Conservation (phyloP, 768 basidiomycete species). For the Cyclocybe aegerita region DNA sequence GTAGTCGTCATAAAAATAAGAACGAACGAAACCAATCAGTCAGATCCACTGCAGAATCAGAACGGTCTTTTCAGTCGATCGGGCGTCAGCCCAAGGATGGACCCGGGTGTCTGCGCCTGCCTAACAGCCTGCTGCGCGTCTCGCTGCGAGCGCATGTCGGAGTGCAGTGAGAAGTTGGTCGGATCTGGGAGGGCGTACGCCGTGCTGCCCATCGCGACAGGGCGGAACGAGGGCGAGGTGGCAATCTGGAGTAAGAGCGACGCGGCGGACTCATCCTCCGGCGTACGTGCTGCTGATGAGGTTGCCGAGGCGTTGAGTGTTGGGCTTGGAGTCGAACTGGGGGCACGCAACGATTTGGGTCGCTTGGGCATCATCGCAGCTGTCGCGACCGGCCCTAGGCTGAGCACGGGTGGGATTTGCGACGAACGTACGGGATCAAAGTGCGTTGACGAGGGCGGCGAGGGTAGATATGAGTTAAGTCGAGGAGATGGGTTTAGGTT, state of each 20-base stretch:
- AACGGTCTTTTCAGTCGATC: too few relatives aligned
- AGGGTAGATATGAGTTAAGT: conserved; percentile 41
- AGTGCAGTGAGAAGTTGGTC: conserved; percentile 11
- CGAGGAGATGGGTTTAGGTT: conserved; percentile 13
- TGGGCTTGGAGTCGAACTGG: not conserved
- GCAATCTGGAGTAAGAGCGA: conserved; percentile 67
- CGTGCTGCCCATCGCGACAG: conserved; percentile 7
- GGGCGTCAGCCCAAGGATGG: too few relatives aligned
- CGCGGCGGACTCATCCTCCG: conserved; percentile 72
- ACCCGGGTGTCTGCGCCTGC: conserved; percentile 31
- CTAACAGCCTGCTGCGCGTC: not conserved
- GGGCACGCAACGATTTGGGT: not conserved
- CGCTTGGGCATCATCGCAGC: not conserved
- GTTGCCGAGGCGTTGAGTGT: conserved; percentile 3
- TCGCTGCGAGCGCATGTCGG: not conserved
- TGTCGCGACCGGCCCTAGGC: conserved; percentile 27
- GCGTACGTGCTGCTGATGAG: conserved; percentile 34
- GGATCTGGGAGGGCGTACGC: conserved; percentile 9
- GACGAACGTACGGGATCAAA: conserved; percentile 40
- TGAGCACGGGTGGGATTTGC: conserved; percentile 40
- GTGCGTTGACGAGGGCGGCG: conserved; percentile 56
- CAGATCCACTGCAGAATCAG: too few relatives aligned
- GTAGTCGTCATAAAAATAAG: too few relatives aligned
- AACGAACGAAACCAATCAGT: too few relatives aligned
- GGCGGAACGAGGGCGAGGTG: conserved; percentile 35